These are phyloP conservation scores for Pseudogymnoascus sp. DNA, from an alignment of 2,329 filamentous ascomycete genomes.

Conservation along the genomic window DNA sequence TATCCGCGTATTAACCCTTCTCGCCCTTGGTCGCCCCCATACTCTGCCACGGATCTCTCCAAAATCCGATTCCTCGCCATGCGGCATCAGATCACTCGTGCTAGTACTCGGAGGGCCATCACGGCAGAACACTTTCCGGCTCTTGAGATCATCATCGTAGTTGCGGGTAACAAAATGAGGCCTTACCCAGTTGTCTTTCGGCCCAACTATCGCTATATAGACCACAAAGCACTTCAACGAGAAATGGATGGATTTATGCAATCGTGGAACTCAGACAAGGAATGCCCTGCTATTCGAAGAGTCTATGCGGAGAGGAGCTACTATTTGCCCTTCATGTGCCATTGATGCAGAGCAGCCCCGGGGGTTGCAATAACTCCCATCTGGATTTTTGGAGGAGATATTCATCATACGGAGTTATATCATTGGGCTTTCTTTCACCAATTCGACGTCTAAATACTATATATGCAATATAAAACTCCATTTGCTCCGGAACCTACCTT, in stretches of 20 bases:
- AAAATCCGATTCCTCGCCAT: not conserved
- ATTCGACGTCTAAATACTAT: not conserved
- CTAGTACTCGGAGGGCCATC: too few relatives aligned
- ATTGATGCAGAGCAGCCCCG: not conserved
- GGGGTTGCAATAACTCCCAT: not conserved
- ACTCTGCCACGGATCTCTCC: not conserved
- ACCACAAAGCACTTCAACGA: too few relatives aligned
- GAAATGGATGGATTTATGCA: too few relatives aligned
- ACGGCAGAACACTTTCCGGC: too few relatives aligned
- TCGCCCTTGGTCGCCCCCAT: not conserved
- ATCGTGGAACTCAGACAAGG: not conserved
- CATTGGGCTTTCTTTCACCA: not conserved
- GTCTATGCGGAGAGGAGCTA: too few relatives aligned
- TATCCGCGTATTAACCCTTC: not conserved
- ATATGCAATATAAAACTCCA: not conserved
- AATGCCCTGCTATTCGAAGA: not conserved
- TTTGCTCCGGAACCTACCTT: not conserved
- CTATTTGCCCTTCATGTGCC: not conserved
- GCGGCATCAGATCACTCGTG: too few relatives aligned
- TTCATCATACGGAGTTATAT: not conserved
- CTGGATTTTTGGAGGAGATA: not conserved
- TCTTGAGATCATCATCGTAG: too few relatives aligned
- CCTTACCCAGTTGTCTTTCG: too few relatives aligned
- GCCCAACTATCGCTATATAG: too few relatives aligned
- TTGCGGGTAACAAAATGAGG: too few relatives aligned